Conservation (phyloP, 768 basidiomycete genomes). For the Naganishia vishniacii region DNA sequence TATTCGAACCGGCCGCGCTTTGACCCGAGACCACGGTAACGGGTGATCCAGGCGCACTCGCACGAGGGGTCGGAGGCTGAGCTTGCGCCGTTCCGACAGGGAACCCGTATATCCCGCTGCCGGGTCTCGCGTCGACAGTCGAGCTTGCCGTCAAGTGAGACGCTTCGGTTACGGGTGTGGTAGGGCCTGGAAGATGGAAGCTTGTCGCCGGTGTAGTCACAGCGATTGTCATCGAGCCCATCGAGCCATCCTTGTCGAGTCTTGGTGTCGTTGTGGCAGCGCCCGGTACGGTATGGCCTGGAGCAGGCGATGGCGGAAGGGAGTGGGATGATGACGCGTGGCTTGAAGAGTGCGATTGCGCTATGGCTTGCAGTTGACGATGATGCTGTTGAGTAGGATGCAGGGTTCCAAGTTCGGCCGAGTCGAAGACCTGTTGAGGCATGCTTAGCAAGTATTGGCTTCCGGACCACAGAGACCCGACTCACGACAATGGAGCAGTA, state of each 20-base stretch:
- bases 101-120: conserved; percentile 2
- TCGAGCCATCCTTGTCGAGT: conserved; percentile 42
- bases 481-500: conserved; percentile 84
- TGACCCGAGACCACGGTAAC: background rate
- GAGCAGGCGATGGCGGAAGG: conserved; percentile 31
- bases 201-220: conserved; percentile 3
- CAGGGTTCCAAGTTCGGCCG: conserved; percentile 69
- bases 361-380: conserved; percentile 83
- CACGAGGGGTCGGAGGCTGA: background rate
- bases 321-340: conserved; percentile 26
- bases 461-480: background rate
- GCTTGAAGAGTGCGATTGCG: conserved; percentile 61
- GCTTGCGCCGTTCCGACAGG: conserved; percentile 4
- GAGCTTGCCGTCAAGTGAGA: background rate
- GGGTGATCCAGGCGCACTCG: background rate
- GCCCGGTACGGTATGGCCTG: conserved; percentile 38
- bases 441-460: background rate
- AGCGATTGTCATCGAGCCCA: background rate
- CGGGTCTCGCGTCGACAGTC: background rate
- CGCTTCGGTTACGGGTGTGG: background rate
- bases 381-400: conserved; percentile 87
- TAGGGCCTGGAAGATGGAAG: conserved; percentile 1
- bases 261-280: conserved; percentile 35
- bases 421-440: conserved; percentile 58
- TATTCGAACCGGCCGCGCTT: background rate